These are phyloP conservation scores for Oryza rufipogon DNA, from an alignment of 176 grass and related monocot genomes.

Conservation along the genomic window DNA sequence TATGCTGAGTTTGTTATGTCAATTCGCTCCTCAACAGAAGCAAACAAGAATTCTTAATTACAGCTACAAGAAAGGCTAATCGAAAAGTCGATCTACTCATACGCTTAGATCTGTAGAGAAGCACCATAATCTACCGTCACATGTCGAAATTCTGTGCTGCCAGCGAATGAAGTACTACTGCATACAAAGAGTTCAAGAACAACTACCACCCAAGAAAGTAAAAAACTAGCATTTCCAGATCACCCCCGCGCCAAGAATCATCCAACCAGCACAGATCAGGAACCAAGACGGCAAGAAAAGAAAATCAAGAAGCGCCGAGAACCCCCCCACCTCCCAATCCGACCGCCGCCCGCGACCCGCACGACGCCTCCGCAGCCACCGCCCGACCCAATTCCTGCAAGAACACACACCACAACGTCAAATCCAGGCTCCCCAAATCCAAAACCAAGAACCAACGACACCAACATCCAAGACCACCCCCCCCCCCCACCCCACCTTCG, in stretches of 20 bases:
- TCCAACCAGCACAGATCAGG: not conserved
- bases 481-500: slow-evolving; percentile 25
- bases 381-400: slow-evolving; percentile 39
- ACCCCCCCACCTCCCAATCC: slow-evolving; percentile 37
- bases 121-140: not conserved
- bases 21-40: not conserved
- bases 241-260: not conserved
- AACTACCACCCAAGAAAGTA: not conserved
- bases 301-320: not conserved
- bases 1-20: not conserved
- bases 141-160: not conserved
- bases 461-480: too few relatives aligned
- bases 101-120: slow-evolving; percentile 8
- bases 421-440: not conserved
- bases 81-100: not conserved
- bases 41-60: not conserved
- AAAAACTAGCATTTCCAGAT: not conserved
- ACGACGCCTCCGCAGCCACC: not conserved
- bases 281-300: not conserved
- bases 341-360: not conserved
- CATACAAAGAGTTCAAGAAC: not conserved
- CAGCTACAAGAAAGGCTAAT: not conserved
- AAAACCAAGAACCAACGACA: too few relatives aligned
- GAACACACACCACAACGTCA: not conserved
- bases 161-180: not conserved